Evolutionary conservation across 164 flowering plant genomes (phyloP), one percentile per base, ranked within the genome.

Genomic region (Magnolia sinica): DNA sequence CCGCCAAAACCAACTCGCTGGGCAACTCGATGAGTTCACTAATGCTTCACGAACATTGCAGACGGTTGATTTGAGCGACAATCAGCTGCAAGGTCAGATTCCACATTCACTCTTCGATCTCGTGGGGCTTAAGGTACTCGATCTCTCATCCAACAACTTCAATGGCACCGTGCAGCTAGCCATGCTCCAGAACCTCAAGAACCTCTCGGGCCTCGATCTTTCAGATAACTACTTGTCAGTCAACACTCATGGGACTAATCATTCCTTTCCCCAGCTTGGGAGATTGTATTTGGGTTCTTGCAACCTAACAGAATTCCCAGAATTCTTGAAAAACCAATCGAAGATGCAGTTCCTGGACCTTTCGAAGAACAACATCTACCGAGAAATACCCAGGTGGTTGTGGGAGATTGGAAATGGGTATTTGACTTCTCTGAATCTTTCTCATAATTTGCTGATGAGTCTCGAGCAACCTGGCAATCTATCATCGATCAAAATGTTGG

Each of bases 301-400:
- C 81, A 77, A 79, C 2, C 68, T 87, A 27, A 79, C 1, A 8
- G 71, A 0, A 22, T 78, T 88, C 24, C 90, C 90, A 22, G n/a
- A 64, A 27, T 76, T 81, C 71, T 68, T 87, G 69, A 76, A 16
- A 51, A 77, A 79, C 65, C 91, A 85, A 23, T 58, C 78, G 14
- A 73, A 19, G 14, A 23, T 87, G 59, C 29, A 0, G 3, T 0
- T 4, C 29, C 73, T 88, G 20, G 90, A 88, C 80, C 91, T 90
- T 68, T 87, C 91, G 1, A 9, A 74, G 65, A 89, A 88, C 63
- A 74, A 78, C 20, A 84, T 88, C 68, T 24, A 16, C 0, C 90
- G 88, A 10, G 50, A 61, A 59, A 73, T 86, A 49, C 92, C 91
- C 5, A 64, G 64, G 1, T 89, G 92, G 90, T 55, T 88, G 20